Evolutionary conservation across 179 eudicot species (phyloP).

Genomic region (Carnegiea gigantea): DNA sequence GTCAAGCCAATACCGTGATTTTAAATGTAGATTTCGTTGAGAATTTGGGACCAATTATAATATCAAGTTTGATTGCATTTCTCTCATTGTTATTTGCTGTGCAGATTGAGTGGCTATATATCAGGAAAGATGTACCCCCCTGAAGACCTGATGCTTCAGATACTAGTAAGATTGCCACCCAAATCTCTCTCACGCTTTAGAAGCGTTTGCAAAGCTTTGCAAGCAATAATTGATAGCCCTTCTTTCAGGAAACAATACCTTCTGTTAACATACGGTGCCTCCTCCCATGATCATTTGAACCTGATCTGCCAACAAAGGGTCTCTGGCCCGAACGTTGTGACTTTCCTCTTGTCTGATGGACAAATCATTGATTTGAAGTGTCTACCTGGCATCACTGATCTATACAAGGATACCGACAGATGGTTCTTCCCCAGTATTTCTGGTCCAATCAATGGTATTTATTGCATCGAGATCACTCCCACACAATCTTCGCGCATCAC

Average conservation of each 20-base stretch:
- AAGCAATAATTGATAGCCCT: background rate
- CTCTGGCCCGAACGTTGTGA: background rate
- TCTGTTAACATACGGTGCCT: background rate
- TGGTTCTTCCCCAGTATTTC: background rate
- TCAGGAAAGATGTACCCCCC: background rate
- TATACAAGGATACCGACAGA: background rate
- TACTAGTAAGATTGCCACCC: background rate
- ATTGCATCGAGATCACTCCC: background rate
- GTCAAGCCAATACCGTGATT: too few species aligned
- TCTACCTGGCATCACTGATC: background rate
- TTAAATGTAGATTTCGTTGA: too few species aligned
- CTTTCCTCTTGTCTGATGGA: background rate
- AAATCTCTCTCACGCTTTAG: background rate
- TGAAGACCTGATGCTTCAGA: background rate
- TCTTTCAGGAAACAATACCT: background rate
- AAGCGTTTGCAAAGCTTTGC: background rate
- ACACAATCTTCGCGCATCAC: background rate
- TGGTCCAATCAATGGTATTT: background rate
- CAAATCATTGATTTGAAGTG: background rate
- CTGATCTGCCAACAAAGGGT: too few species aligned
- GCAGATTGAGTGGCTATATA: too few species aligned
- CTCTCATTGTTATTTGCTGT: too few species aligned
- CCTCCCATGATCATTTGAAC: too few species aligned
- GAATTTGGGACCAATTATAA: too few species aligned
- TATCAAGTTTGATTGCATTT: too few species aligned